Base-by-base conservation (phyloP, 176 grass and related monocot species). In the Saccharum officinarum region DNA sequence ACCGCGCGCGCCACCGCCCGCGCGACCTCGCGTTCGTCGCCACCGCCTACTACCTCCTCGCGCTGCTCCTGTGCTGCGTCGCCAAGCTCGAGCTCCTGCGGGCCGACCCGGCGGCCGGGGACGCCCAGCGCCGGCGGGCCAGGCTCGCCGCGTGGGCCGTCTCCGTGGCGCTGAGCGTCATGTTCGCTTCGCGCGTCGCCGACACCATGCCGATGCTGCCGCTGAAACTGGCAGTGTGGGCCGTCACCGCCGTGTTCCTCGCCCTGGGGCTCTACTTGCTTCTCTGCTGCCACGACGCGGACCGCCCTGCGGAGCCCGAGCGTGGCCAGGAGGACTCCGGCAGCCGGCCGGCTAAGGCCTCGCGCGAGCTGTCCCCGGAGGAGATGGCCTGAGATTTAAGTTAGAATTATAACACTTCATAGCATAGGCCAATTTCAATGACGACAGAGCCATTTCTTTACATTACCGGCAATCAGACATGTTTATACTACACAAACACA, bases 151-250 rank as follows among this genome's bases (percentile, higher is more conserved):
- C 44, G 57, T 41, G 73, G 80, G 65, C 75, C 7, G 17, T 66
- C n/a, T 47, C 66, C 3, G 10, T 13, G 80, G 55, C 54, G 31
- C 86, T 78, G 6, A 12, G 11, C 50, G 30, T 10, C 74, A 65
- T 12, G 52, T 30, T 69, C n/a, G 66, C 73, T 16, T 69, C 4
- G 31, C 30, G 74, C 55, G 41, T 64, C 4, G 23, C 41, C 15
- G 54, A 72, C 1, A 16, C 16, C 16, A n/a, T 34, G 73, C 86
- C 80, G 30, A 7, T 5, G 25, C 60, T 82, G 18, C 64, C 73
- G 41, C 73, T 88, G 54, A 83, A 65, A 54, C 42, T 83, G 11
- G 52, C 3, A 4, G 86, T 88, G 41, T 83, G 74, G 73, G 73
- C 10, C n/a, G 13, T 83, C 73, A n/a, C 73, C 4, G 22, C 40